Base-by-base conservation (phyloP, 257 asterid genomes). In the Marsdenia floribunda region DNA sequence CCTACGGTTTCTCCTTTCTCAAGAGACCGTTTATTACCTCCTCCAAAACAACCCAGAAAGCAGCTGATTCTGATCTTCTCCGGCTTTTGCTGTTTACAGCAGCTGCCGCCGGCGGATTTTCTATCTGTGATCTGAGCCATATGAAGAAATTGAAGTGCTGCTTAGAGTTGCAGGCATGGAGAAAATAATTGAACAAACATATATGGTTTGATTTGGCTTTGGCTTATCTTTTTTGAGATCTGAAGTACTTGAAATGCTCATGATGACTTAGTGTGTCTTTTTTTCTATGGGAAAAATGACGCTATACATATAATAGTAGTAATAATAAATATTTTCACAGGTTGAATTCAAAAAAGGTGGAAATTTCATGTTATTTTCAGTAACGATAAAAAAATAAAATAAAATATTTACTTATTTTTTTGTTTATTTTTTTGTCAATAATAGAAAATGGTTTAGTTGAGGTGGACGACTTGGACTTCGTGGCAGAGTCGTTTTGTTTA, bases 381-480 rank as follows among this genome's bases (percentile, higher is more conserved):
- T 2, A 53, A 37, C 0, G 19, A 35, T 5, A 18, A 64, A 58
- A 22, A 58, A 10, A 22, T 2, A 9, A 2, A 22, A 58, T 0
- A 58, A 2, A 35, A 63, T 16, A 29, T 1, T 15, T 40, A 33
- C 5, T 3, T 29, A 29, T 26, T 60, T 3, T 26, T 0, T 3
- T 38, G n/a, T n/a, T n/a, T n/a, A n/a, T 38, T 38, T 38, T 38
- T 38, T 38, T 38, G 6, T 38, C 42, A 29, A 29, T 29, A 42
- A 59, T 60, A 35, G 61, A 50, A 37, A 37, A 77, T 49, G 68
- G 80, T 26, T 42, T 64, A 21, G 77, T 71, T 72, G 76, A 68
- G 67, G 29, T 54, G 61, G 50, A 47, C 50, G 77, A 64, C 73
- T 49, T 72, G 81, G 71, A 77, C 73, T 61, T 77, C 69, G 77